Base-by-base conservation (phyloP, 225 moss, liverwort and hornwort genomes). In the Rhytidiadelphus loreus region DNA sequence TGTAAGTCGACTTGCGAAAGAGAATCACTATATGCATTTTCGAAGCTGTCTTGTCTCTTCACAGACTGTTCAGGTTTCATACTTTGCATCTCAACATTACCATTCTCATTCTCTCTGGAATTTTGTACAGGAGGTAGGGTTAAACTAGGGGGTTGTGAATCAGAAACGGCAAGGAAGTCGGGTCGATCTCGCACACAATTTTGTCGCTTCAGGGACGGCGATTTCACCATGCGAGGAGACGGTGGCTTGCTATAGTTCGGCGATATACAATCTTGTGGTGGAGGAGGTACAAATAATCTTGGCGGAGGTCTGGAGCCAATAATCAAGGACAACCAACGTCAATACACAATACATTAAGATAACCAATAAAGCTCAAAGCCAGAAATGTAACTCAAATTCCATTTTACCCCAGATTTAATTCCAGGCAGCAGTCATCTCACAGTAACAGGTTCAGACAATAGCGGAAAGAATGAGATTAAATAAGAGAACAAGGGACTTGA, bases 191-290 rank as follows among this genome's bases (percentile, higher is more conserved):
- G 92, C 58, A 94, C 95, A 89, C 92, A 93, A 62, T 90, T 92
- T 73, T 94, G 95, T 62, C 95, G 91, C 82, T 91, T 92, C 53
- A 95, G 85, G 50, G 95, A 95, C 63, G 95, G 95, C 80, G 95
- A 95, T 87, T 90, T 95, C 72, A 90, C 90, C 92, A 95, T 93
- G 74, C 92, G 93, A 56, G 93, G 92, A 73, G 95, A 93, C 65
- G 95, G 95, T 44, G 95, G 92, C 88, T 92, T 94, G 64, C 95
- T 95, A 87, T 91, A 93, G 73, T 93, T 93, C 83, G 95, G 94
- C 28, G 93, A 91, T 82, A 92, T 88, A 86, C 92, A 91, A 72
- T 94, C 95, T 88, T 92, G 94, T 29, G 92, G 92, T 72, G 85
- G 90, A 88, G 93, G 92, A 73, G 91, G 92, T 83, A 91, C 88